Conservation (phyloP, 495 filamentous ascomycete species). For the Neurospora tetrasperma region DNA sequence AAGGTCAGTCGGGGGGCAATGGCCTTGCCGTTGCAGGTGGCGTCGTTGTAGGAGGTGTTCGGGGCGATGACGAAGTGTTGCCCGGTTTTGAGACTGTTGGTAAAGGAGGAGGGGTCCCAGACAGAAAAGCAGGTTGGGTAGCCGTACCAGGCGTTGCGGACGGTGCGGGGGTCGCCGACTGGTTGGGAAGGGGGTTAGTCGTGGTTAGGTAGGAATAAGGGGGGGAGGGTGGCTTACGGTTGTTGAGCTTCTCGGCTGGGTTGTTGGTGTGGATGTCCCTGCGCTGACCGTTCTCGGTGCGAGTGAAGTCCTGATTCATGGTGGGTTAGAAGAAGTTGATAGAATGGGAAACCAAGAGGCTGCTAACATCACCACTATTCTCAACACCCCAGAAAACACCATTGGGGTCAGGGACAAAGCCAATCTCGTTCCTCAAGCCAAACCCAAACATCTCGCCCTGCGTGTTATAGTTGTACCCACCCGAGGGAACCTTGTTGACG, state of each 20-base stretch:
- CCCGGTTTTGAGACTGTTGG: conserved; percentile 36
- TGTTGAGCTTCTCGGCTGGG: conserved; percentile 64
- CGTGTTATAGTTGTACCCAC: conserved; percentile 37
- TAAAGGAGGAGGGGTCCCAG: conserved; percentile 43
- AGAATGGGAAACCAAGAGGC: too few relatives aligned
- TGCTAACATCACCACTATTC: conserved; percentile 55
- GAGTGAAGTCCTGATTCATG: conserved; percentile 29
- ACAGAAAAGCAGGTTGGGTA: conserved; percentile 62
- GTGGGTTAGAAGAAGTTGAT: too few relatives aligned
- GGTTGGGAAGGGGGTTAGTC: not conserved
- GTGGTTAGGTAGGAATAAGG: too few relatives aligned
- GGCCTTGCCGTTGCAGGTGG: conserved; percentile 33
- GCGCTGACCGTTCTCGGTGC: conserved; percentile 31
- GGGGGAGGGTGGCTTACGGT: conserved; percentile 38
- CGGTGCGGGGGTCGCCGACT: conserved; percentile 28
- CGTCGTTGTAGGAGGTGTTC: conserved; percentile 40
- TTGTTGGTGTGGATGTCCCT: conserved; percentile 55
- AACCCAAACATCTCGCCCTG: conserved; percentile 51
- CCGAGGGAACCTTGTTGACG: conserved; percentile 31
- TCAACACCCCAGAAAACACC: conserved; percentile 59
- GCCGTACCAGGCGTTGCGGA: conserved; percentile 42
- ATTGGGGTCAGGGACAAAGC: conserved; percentile 48
- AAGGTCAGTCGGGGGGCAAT: conserved; percentile 41
- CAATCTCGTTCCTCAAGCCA: conserved; percentile 59
- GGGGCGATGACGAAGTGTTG: conserved; percentile 39